Conservation (phyloP, 2,329 filamentous ascomycete species). For the Phialocephala sp. region DNA sequence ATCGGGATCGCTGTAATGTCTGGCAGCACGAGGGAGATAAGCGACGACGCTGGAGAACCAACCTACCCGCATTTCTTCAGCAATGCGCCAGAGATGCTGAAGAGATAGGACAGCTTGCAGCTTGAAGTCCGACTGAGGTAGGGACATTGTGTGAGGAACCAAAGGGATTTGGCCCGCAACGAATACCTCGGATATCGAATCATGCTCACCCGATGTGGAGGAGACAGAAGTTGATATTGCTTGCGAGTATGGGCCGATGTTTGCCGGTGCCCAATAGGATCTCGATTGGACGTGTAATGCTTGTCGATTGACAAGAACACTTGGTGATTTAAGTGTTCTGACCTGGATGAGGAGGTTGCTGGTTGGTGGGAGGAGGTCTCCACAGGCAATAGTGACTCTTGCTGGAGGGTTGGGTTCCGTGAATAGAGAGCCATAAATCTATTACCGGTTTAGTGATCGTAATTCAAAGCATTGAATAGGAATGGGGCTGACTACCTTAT, state of each 20-base stretch:
- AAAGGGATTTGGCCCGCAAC: constrained; percentile 93
- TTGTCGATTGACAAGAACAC: constrained; percentile 52
- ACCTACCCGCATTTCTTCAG: constrained; percentile 69
- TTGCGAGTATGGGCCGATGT: constrained; percentile 97
- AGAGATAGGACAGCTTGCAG: constrained; percentile 74
- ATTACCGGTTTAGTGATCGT: background rate
- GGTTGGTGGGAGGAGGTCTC: constrained; percentile 64
- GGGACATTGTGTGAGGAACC: constrained; percentile 76
- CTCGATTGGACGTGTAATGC: constrained; percentile 88
- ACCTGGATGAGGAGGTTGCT: constrained; percentile 56
- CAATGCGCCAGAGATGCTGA: constrained; percentile 90
- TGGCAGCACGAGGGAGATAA: constrained; percentile 61
- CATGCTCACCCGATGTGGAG: constrained; percentile 27
- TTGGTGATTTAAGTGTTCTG: background rate
- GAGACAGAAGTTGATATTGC: constrained; percentile 64
- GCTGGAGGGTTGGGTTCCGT: constrained; percentile 80
- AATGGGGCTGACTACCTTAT: constrained; percentile 50
- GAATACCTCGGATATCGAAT: constrained; percentile 52
- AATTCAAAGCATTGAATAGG: background rate
- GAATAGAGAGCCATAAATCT: constrained; percentile 77
- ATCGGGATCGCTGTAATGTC: constrained; percentile 33
- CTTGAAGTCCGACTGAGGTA: constrained; percentile 53
- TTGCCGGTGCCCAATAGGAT: constrained; percentile 97
- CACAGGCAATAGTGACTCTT: constrained; percentile 81
- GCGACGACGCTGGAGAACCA: constrained; percentile 80